Percentiles rank a stretch among this genome's conserved stretches.
These are phyloP conservation scores for Dendryphion nanum DNA, from an alignment of 2,329 filamentous ascomycete genomes.

Conservation along the genomic window DNA sequence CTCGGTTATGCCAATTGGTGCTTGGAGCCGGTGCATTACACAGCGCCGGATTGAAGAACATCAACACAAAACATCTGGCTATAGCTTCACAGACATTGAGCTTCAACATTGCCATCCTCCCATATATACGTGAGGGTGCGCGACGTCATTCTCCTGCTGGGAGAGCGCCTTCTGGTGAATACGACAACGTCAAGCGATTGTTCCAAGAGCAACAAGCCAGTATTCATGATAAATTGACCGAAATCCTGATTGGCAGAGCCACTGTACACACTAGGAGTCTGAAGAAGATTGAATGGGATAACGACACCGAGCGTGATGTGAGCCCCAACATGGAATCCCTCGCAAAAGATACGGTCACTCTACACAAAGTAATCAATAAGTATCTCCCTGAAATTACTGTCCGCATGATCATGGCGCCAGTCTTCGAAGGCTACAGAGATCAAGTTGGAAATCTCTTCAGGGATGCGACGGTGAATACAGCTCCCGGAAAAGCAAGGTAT, in stretches of 20 bases:
- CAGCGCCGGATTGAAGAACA: constrained; percentile 89
- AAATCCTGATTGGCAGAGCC: constrained; percentile 83
- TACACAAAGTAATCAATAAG: constrained; percentile 80
- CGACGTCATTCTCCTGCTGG: constrained; percentile 64
- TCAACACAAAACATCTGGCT: constrained; percentile 85
- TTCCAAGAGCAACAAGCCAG: constrained; percentile 87
- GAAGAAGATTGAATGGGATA: constrained; percentile 73
- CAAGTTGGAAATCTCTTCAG: constrained; percentile 72
- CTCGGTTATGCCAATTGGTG: constrained; percentile 91
- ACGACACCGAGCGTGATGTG: constrained; percentile 42
- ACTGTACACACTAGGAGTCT: constrained; percentile 71
- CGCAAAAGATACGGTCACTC: constrained; percentile 78
- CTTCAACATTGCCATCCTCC: constrained; percentile 83
- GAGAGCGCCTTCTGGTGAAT: constrained; percentile 66
- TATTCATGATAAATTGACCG: constrained; percentile 89
- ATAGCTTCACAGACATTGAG: constrained; percentile 85
- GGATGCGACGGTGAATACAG: constrained; percentile 63
- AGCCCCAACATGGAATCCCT: constrained; percentile 84
- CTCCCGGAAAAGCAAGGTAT: constrained; percentile 70
- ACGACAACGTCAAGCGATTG: constrained; percentile 80
- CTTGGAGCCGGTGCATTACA: constrained; percentile 88
- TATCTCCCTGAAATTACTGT: constrained; percentile 77
- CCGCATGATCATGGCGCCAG: constrained; percentile 78
- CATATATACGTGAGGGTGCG: constrained; percentile 88
- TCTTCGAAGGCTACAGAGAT: constrained; percentile 78